phyloP scores from a whole-genome alignment of 306 rosid genomes.

The Senna siamea region DNA sequence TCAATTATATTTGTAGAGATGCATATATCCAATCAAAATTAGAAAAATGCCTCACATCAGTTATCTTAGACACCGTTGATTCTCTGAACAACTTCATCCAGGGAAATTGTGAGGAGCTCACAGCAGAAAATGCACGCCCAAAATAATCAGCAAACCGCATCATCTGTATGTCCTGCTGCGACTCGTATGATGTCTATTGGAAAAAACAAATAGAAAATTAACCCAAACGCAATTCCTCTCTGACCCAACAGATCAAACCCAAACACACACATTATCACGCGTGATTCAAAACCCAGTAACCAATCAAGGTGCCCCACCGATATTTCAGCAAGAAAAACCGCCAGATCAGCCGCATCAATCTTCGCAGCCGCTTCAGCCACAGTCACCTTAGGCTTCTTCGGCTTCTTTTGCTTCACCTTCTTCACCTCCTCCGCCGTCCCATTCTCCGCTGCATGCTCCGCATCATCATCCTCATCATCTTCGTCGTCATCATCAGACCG shows the following conservation, averaged over 20 bases:
- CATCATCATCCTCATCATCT: conserved; percentile 63
- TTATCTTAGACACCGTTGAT: conserved; percentile 73
- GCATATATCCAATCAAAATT: neutral
- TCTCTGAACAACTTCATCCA: conserved; percentile 89
- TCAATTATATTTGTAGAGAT: neutral
- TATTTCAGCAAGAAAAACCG: conserved; percentile 61
- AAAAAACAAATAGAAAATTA: conserved; percentile 15
- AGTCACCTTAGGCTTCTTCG: conserved; percentile 88
- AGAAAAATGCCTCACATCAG: conserved; percentile 67
- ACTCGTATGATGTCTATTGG: conserved; percentile 61
- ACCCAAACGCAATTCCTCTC: conserved; percentile 21
- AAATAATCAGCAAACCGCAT: conserved; percentile 91
- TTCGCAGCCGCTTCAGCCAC: conserved; percentile 83
- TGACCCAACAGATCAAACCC: conserved; percentile 50
- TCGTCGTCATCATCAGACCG: conserved; percentile 51
- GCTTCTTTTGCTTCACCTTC: conserved; percentile 85
- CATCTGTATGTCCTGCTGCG: conserved; percentile 71
- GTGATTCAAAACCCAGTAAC: conserved; percentile 28
- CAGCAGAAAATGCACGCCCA: conserved; percentile 81
- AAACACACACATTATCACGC: conserved; percentile 37
- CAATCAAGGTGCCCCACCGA: conserved; percentile 55
- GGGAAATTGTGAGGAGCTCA: conserved; percentile 85
- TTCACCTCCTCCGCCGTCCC: conserved; percentile 68
- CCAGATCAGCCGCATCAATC: conserved; percentile 72
- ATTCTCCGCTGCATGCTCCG: conserved; percentile 51